phyloP scores from a whole-genome alignment of 2,329 filamentous ascomycete genomes.

The Epichloe elymi region DNA sequence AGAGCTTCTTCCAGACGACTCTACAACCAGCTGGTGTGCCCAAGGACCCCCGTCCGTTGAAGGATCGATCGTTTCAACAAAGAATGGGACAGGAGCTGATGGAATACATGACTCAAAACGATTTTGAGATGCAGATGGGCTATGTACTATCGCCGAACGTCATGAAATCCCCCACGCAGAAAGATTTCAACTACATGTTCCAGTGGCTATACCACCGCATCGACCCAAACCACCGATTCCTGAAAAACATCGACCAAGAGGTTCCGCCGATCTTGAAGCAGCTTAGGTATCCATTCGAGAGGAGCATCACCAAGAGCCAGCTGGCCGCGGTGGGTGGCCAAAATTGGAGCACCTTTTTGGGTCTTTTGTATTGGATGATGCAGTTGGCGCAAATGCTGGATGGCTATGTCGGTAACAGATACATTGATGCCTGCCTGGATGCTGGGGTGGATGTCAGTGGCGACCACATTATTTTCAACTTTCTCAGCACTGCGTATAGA shows the following conservation, averaged over 20 bases:
- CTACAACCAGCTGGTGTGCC: slow-evolving; percentile 72
- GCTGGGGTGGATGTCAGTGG: slow-evolving; percentile 76
- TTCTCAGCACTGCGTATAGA: slow-evolving; percentile 77
- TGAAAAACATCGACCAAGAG: slow-evolving; percentile 90
- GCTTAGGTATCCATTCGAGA: slow-evolving; percentile 86
- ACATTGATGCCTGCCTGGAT: slow-evolving; percentile 82
- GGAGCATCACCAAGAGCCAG: slow-evolving; percentile 91
- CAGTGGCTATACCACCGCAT: slow-evolving; percentile 96
- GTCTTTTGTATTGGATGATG: slow-evolving; percentile 98
- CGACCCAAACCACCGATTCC: slow-evolving; percentile 84
- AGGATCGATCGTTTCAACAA: slow-evolving; percentile 65
- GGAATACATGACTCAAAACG: slow-evolving; percentile 84
- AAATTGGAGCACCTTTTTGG: slow-evolving; percentile 93
- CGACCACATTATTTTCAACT: slow-evolving; percentile 89
- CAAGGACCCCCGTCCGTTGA: slow-evolving; percentile 79
- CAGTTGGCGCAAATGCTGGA: slow-evolving; percentile 91
- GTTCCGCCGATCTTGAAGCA: slow-evolving; percentile 88
- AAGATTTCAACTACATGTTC: slow-evolving; percentile 96
- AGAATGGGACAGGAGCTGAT: slow-evolving; percentile 79
- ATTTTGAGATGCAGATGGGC: slow-evolving; percentile 97
- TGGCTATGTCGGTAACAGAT: slow-evolving; percentile 61
- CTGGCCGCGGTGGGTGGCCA: slow-evolving; percentile 90
- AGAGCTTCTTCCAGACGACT: slow-evolving; percentile 89
- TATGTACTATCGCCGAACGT: slow-evolving; percentile 83
- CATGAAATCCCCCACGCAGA: slow-evolving; percentile 88